phyloP scores from a whole-genome alignment of 768 basidiomycete genomes.

The Suillus weaverae region DNA sequence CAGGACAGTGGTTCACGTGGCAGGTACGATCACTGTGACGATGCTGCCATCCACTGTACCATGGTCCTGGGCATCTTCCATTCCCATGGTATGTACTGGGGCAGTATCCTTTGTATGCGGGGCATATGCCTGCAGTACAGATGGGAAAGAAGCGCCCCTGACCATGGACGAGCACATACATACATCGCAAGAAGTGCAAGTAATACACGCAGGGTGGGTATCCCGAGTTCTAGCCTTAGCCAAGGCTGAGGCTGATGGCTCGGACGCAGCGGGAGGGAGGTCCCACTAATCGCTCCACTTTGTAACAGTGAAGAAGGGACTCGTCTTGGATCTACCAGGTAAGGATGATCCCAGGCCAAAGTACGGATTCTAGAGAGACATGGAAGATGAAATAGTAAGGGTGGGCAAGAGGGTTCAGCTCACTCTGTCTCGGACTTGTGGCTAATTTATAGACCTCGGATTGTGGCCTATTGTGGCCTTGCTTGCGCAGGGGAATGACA shows the following conservation, averaged over 20 bases:
- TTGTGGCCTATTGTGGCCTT: background rate
- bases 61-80: constrained; percentile 51
- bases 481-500: background rate
- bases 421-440: background rate
- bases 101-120: constrained; percentile 29
- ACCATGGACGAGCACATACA: constrained; percentile 33
- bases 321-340: no score
- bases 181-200: constrained; percentile 15
- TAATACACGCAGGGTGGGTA: background rate
- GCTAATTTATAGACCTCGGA: constrained; percentile 1
- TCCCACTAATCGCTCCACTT: background rate
- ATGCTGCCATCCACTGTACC: constrained; percentile 26
- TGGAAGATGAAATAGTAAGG: background rate
- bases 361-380: background rate
- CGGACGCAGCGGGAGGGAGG: background rate
- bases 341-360: background rate
- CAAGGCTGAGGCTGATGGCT: background rate
- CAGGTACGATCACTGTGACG: constrained; percentile 19
- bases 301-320: background rate
- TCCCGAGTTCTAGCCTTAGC: background rate
- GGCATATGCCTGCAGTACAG: constrained; percentile 33
- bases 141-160: constrained; percentile 38
- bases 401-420: background rate
- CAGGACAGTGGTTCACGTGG: background rate
- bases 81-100: constrained; percentile 56